Base-by-base conservation (phyloP, 495 filamentous ascomycete species). In the Hypoxylon subgilvum region DNA sequence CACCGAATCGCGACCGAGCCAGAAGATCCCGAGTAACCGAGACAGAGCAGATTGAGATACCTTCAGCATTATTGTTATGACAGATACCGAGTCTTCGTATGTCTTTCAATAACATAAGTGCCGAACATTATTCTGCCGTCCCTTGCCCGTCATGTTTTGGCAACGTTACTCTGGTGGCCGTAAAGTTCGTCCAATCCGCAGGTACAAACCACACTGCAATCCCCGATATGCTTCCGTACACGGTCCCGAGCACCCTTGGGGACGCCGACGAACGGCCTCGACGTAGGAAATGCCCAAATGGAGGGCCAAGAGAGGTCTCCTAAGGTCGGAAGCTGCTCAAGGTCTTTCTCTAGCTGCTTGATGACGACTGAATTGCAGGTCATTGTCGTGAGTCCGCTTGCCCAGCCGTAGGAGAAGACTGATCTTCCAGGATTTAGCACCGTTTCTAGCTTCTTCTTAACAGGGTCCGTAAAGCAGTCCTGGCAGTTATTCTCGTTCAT, bases 331-430 rank as follows among this genome's bases (percentile, higher is more conserved):
- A 66, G 38, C n/a, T 55, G 46, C 39, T 70, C 67, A 3, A 70
- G 54, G 9, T 58, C 59, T 22, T 53, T 70, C 42, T 70, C 67
- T 14, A 70, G 52, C 23, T 70, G 67, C 30, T 66, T 68, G 17
- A 70, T 43, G 28, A 64, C 55, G 16, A 63, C 61, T 22, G 43
- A 56, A 27, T 73, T 69, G 39, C 66, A 67, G 4, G 70, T 73
- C 30, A 73, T 35, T 0, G 70, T 71, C 4, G 68, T 69, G 25
- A 55, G 47, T 10, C 61, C 66, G n/a, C 48, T 52, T 22, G 53
- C 50, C 68, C 69, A 69, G 9, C 70, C 70, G 13, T 65, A 68
- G 8, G 52, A 59, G 34, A 73, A 71, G 1, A 69, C 66, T 0
- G 70, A 69, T 50, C 61, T 60, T 23, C 67, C 67, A 13, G 69